phyloP scores from a whole-genome alignment of 768 basidiomycete species.

The Inosperma sp. region DNA sequence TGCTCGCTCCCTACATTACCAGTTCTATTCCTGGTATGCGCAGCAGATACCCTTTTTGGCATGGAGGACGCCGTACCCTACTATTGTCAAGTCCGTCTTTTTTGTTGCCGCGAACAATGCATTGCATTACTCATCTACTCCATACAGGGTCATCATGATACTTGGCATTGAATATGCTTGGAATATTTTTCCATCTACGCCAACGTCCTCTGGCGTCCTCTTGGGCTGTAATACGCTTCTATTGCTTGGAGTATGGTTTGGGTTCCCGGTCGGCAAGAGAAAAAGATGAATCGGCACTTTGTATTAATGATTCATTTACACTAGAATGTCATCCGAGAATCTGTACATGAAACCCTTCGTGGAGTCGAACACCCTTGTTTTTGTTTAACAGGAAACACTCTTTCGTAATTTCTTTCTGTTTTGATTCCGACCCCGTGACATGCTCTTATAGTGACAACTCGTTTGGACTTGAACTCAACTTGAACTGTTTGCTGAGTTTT shows the following conservation, averaged over 20 bases:
- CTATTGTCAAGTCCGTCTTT: slow-evolving; percentile 51
- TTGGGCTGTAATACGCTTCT: slow-evolving; percentile 48
- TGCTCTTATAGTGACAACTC: no score
- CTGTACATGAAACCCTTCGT: no score
- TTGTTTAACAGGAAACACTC: no score
- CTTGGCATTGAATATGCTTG: slow-evolving; percentile 75
- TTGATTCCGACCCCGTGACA: no score
- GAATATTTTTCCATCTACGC: slow-evolving; percentile 83
- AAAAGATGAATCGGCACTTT: not conserved
- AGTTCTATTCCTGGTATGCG: slow-evolving; percentile 98
- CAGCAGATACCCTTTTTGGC: slow-evolving; percentile 82
- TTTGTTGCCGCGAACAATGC: not conserved
- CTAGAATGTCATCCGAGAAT: no score
- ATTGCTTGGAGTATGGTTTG: slow-evolving; percentile 34
- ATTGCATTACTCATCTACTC: slow-evolving; percentile 9
- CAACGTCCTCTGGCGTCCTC: slow-evolving; percentile 55
- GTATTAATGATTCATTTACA: not conserved
- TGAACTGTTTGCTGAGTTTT: no score
- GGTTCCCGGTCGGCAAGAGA: slow-evolving; percentile 18
- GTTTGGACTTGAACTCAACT: no score
- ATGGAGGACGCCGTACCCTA: slow-evolving; percentile 67
- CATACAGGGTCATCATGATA: slow-evolving; percentile 54
- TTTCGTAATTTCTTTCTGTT: no score
- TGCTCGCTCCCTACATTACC: slow-evolving; percentile 94
- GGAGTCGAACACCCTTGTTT: no score